Conservation (phyloP, 768 basidiomycete species). For the Boletellus ananiceps region DNA sequence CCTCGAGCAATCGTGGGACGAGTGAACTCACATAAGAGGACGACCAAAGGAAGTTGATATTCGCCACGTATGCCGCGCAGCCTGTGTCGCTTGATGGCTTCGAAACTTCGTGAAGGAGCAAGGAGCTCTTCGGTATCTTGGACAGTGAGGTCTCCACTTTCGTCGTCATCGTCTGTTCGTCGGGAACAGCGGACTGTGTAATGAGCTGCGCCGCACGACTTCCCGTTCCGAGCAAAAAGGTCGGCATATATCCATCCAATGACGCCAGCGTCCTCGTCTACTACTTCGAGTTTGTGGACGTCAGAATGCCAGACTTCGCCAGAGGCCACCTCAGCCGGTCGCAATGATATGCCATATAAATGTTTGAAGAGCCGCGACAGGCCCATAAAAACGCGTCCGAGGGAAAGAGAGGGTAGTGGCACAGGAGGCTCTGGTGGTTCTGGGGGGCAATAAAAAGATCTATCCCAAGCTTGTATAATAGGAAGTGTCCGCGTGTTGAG, state of each 20-base stretch:
- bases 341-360: conserved; percentile 81
- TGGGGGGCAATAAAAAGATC: conserved; percentile 87
- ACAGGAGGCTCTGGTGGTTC: conserved; percentile 72
- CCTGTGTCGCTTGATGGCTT: conserved; percentile 54
- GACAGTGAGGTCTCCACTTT: conserved; percentile 50
- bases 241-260: conserved; percentile 97
- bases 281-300: conserved; percentile 88
- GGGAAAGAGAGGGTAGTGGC: conserved; percentile 68
- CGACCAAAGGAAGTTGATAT: conserved; percentile 88
- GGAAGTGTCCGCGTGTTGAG: conserved; percentile 55
- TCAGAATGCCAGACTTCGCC: conserved; percentile 90
- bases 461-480: conserved; percentile 90
- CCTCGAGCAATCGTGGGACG: conserved; percentile 56
- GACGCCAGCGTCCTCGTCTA: conserved; percentile 81
- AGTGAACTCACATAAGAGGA: conserved; percentile 84
- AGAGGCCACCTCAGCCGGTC: conserved; percentile 58
- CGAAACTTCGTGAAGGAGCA: conserved; percentile 55
- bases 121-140: conserved; percentile 39
- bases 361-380: conserved; percentile 84
- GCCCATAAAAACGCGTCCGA: conserved; percentile 89
- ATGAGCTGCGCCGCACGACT: conserved; percentile 90
- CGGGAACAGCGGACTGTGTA: conserved; percentile 96
- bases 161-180: conserved; percentile 88
- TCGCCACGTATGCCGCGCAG: conserved; percentile 61
- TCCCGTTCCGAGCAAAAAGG: conserved; percentile 78